Percentiles rank a stretch among this genome's conserved stretches.
These are phyloP conservation scores for Ustilago cynodontis DNA, from an alignment of 1,284 basidiomycete species.

Conservation along the genomic window DNA sequence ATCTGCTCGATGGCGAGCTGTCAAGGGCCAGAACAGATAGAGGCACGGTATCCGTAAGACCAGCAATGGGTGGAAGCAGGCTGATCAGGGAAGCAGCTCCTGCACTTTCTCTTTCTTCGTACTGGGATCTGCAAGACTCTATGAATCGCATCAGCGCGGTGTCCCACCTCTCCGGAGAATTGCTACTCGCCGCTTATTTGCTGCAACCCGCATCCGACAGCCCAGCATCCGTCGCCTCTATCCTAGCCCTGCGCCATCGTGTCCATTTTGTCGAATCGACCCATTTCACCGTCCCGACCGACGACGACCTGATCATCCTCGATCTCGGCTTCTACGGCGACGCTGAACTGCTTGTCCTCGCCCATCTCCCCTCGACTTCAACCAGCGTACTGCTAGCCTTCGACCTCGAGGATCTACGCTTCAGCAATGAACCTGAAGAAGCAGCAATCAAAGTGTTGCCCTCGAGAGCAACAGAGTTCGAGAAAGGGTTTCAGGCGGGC, in stretches of 20 bases:
- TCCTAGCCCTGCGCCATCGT: slow-evolving; percentile 19
- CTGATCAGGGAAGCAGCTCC: slow-evolving; percentile 14
- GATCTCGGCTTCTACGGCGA: slow-evolving; percentile 35
- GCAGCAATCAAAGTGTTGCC: slow-evolving; percentile 2
- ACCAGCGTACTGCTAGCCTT: slow-evolving; percentile 20
- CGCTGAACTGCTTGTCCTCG: slow-evolving; percentile 33
- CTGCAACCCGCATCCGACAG: neutral
- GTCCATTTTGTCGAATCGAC: neutral
- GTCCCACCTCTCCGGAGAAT: slow-evolving; percentile 7
- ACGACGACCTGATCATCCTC: slow-evolving; percentile 13
- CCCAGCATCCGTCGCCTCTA: neutral
- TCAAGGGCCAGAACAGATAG: neutral
- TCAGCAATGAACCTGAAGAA: neutral
- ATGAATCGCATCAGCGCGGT: slow-evolving; percentile 10
- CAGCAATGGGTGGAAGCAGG: neutral
- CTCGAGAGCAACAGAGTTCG: slow-evolving; percentile 30
- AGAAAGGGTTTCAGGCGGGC: slow-evolving; percentile 19
- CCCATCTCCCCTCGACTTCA: neutral
- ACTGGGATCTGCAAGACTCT: neutral
- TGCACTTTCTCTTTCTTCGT: slow-evolving; percentile 22
- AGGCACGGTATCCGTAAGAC: neutral
- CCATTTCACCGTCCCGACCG: slow-evolving; percentile 6
- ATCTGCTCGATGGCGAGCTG: slow-evolving; percentile 21
- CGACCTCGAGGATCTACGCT: slow-evolving; percentile 17
- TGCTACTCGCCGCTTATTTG: slow-evolving; percentile 11